Conservation (phyloP, 2,329 filamentous ascomycete genomes). For the Diaporthe sp. region DNA sequence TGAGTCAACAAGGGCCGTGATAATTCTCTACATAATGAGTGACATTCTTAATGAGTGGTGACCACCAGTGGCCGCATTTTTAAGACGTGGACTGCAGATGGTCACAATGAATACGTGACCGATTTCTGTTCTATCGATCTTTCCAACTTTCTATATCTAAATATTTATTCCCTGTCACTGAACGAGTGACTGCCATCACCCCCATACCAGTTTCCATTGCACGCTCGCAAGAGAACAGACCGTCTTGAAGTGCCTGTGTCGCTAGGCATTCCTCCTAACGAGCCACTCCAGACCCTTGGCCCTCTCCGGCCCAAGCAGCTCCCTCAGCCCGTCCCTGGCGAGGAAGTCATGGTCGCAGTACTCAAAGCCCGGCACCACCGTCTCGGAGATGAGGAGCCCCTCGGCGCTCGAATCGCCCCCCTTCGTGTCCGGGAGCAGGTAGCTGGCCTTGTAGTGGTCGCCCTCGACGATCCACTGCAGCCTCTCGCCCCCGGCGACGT, state of each 20-base stretch:
- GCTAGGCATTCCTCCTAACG: conserved; percentile 45
- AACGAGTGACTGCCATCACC: not conserved
- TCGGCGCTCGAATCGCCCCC: conserved; percentile 51
- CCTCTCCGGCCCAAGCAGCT: conserved; percentile 65
- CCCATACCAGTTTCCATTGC: not conserved
- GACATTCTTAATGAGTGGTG: not conserved
- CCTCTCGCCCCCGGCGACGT: conserved; percentile 69
- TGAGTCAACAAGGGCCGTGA: not conserved
- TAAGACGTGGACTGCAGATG: not conserved
- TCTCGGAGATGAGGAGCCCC: conserved; percentile 75
- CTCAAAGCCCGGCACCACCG: conserved; percentile 77
- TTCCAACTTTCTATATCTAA: not conserved
- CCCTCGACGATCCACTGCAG: conserved; percentile 79
- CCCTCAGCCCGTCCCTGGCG: conserved; percentile 59
- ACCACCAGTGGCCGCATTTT: not conserved
- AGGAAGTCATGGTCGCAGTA: conserved; percentile 77
- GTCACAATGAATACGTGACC: not conserved
- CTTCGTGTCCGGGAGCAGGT: conserved; percentile 61
- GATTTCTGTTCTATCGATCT: not conserved
- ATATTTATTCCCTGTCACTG: not conserved
- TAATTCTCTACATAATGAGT: not conserved
- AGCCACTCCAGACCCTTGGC: conserved; percentile 62
- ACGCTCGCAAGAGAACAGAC: not conserved
- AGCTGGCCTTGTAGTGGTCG: conserved; percentile 75
- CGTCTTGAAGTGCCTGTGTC: not conserved